phyloP scores from a whole-genome alignment of 108 stramenopile species.

The Cyclotella atomus region DNA sequence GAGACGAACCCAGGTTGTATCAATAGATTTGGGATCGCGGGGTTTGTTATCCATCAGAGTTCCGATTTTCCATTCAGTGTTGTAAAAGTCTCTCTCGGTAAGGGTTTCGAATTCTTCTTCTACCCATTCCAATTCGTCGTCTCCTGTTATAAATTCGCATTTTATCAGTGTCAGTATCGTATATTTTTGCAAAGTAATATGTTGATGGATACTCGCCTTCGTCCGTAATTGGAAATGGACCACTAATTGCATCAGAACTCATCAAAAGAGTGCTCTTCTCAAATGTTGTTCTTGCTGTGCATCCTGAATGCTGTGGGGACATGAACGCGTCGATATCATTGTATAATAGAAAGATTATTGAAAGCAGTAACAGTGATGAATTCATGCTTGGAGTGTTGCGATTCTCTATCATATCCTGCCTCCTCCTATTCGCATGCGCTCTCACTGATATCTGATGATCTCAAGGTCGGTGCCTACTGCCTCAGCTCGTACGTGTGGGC shows the following conservation, averaged over 20 bases:
- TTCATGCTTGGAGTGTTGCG: neutral
- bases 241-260: slow-evolving; percentile 8
- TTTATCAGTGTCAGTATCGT: neutral
- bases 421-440: too few species aligned
- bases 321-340: neutral
- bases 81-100: slow-evolving; percentile 77
- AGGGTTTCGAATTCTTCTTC: slow-evolving; percentile 75
- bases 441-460: too few species aligned
- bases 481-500: too few species aligned
- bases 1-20: slow-evolving; percentile 83
- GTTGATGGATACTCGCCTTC: neutral
- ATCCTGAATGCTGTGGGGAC: neutral
- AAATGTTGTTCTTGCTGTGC: neutral
- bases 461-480: too few species aligned
- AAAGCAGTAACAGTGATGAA: neutral
- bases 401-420: too few species aligned
- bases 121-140: slow-evolving; percentile 81
- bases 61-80: slow-evolving; percentile 84
- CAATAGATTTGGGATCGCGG: slow-evolving; percentile 52
- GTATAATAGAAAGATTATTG: neutral
- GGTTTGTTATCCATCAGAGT: slow-evolving; percentile 60
- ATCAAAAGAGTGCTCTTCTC: neutral
- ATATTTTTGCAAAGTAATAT: neutral
- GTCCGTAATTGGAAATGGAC: slow-evolving; percentile 4
- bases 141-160: slow-evolving; percentile 12